phyloP scores from a whole-genome alignment of 2,329 filamentous ascomycete genomes.

The Penicillium sp. region DNA sequence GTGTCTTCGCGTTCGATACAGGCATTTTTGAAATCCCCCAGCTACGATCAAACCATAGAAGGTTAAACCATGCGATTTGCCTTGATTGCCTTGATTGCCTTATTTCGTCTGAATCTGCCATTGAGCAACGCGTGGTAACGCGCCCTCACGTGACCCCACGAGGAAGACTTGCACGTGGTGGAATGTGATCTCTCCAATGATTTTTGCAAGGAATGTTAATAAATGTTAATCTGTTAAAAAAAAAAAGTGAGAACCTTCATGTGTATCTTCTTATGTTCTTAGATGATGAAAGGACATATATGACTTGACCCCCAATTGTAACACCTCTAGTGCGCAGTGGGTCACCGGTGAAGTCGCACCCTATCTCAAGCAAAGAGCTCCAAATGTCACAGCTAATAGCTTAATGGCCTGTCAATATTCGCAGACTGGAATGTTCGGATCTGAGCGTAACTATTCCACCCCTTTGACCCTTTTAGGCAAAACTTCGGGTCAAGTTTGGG shows the following conservation, averaged over 20 bases:
- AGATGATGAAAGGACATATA: neutral
- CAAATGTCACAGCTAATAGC: neutral
- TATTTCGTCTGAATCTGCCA: neutral
- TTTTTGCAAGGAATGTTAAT: neutral
- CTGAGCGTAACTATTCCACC: neutral
- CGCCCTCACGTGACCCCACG: constrained; percentile 21
- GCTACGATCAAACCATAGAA: neutral
- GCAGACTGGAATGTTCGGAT: neutral
- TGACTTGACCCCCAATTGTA: neutral
- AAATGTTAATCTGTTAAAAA: neutral
- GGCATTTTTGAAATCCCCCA: neutral
- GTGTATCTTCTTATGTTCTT: neutral
- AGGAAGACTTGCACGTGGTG: constrained; percentile 7
- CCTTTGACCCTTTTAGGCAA: neutral
- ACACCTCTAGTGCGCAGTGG: neutral
- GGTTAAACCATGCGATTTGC: neutral
- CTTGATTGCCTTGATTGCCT: neutral
- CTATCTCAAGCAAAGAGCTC: neutral
- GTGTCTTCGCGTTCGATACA: neutral
- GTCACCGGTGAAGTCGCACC: neutral
- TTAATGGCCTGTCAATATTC: too few relatives aligned
- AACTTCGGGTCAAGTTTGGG: neutral
- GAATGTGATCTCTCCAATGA: constrained; percentile 2
- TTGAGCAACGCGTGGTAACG: constrained; percentile 16
- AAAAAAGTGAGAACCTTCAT: neutral